phyloP scores from a whole-genome alignment of 768 basidiomycete species.

The Panellus pusillus region DNA sequence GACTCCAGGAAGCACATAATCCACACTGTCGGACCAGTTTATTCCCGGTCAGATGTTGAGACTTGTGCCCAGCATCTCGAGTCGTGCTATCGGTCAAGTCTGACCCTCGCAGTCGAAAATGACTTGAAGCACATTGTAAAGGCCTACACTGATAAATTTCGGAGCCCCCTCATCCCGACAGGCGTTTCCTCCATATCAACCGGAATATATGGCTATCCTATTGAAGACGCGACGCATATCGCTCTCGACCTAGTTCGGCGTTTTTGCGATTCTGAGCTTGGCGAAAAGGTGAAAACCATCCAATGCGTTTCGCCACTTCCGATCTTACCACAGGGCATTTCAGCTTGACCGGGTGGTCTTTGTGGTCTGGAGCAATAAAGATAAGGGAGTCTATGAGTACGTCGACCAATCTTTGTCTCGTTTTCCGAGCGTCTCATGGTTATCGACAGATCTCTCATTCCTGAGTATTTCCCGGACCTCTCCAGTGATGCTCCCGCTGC shows the following conservation, averaged over 20 bases:
- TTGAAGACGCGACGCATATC: conserved; percentile 67
- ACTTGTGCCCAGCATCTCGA: conserved; percentile 53
- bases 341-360: conserved; percentile 76
- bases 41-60: conserved; percentile 40
- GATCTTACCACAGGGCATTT: not conserved
- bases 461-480: conserved; percentile 58
- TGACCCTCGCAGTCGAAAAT: conserved; percentile 61
- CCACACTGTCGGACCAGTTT: conserved; percentile 81
- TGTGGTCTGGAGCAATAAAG: conserved; percentile 68
- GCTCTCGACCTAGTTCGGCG: conserved; percentile 60
- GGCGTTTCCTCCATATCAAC: conserved; percentile 87
- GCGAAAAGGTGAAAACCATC: conserved; percentile 39
- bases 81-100: conserved; percentile 67
- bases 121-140: conserved; percentile 63
- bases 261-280: conserved; percentile 55
- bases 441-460: conserved; percentile 44
- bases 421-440: conserved; percentile 5
- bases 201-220: conserved; percentile 77
- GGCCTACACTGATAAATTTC: not conserved
- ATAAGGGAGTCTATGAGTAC: conserved; percentile 66
- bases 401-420: conserved; percentile 25
- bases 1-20: conserved; percentile 65
- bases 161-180: conserved; percentile 25
- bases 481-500: not conserved
- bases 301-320: conserved; percentile 13